Evolutionary conservation across 2,329 filamentous ascomycete species (phyloP), one percentile per base, ranked within the genome.

Genomic region (Escovopsis sp.): DNA sequence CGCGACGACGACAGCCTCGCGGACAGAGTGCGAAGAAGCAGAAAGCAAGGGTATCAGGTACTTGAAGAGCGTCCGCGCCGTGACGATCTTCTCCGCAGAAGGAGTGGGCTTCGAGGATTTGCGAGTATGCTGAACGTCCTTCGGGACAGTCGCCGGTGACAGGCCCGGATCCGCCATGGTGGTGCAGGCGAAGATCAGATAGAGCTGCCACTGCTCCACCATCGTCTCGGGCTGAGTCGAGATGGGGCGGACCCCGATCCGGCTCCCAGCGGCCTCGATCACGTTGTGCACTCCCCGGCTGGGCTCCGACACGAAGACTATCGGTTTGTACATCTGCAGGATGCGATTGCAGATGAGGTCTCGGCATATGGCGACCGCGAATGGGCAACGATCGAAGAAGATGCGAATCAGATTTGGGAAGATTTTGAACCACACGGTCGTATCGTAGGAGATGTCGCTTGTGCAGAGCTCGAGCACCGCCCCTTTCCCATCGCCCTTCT

Each of bases 131-230:
- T 92, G 80, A 2, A 63, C 63, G 21, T 77, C 64, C 37, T 76
- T 72, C 4, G 56, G 44, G 1, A 52, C 43, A 14, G 44, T 39
- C 21, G 21, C 21, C 12, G 49, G 52, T 16, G 67, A 66, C 37
- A 65, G 74, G 9, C 85, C 85, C 9, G 84, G 72, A 45, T 90
- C 90, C 27, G 83, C 87, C 38, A 98, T 66, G 0, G 90, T 96
- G 9, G 88, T 94, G 57, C 92, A 98, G 9, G 88, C 90, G 60
- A 98, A 94, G 37, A 94, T 87, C 18, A 98, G 68, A 54, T 96
- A 96, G 2, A 96, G 65, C 57, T 94, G 96, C 88, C 88, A 98
- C 53, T 98, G 90, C 56, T 96, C 92, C 39, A 98, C 76, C 38
- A 94, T 68, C 16, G 93, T 76, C 47, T 93, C 86, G 0, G 87